These are phyloP conservation scores for Brassica hybrid DNA, from an alignment of 441 rosid genomes.

Conservation along the genomic window DNA sequence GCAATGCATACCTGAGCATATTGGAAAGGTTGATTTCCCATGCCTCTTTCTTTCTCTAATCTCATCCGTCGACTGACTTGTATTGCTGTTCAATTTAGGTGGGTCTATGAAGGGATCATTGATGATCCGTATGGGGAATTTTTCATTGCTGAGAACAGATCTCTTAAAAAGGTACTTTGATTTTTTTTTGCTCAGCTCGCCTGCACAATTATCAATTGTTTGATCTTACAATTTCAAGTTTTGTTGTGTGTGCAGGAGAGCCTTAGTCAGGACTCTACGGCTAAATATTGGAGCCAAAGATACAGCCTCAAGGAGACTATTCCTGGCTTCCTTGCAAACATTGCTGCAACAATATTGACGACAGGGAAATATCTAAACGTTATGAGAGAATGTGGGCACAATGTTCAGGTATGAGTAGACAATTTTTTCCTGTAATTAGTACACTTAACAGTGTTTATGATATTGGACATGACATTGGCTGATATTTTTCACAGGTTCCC, in stretches of 20 bases:
- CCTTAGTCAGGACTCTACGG: slow-evolving; percentile 85
- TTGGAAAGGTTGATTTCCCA: too few species aligned
- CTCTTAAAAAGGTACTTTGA: slow-evolving; percentile 76
- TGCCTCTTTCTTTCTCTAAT: too few species aligned
- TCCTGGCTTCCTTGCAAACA: slow-evolving; percentile 96
- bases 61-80: slow-evolving; percentile 28
- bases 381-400: slow-evolving; percentile 99
- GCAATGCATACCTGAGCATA: too few species aligned
- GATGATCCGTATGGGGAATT: slow-evolving; percentile 99
- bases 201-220: slow-evolving; percentile 38
- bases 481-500: slow-evolving; percentile 63
- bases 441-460: slow-evolving; percentile 12
- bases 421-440: slow-evolving; percentile 26
- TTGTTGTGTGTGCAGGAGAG: slow-evolving; percentile 67
- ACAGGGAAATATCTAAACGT: slow-evolving; percentile 96
- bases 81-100: slow-evolving; percentile 54
- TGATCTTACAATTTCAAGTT: slow-evolving; percentile 35
- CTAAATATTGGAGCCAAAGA: slow-evolving; percentile 85
- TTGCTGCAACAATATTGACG: slow-evolving; percentile 91
- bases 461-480: slow-evolving; percentile 22
- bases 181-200: slow-evolving; percentile 55
- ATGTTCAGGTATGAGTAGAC: slow-evolving; percentile 71
- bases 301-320: slow-evolving; percentile 94
- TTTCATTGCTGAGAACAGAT: slow-evolving; percentile 90
- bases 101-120: slow-evolving; percentile 98